Conservation (phyloP, 176 grass and related monocot species). For the Dendrocalamus sinicus region DNA sequence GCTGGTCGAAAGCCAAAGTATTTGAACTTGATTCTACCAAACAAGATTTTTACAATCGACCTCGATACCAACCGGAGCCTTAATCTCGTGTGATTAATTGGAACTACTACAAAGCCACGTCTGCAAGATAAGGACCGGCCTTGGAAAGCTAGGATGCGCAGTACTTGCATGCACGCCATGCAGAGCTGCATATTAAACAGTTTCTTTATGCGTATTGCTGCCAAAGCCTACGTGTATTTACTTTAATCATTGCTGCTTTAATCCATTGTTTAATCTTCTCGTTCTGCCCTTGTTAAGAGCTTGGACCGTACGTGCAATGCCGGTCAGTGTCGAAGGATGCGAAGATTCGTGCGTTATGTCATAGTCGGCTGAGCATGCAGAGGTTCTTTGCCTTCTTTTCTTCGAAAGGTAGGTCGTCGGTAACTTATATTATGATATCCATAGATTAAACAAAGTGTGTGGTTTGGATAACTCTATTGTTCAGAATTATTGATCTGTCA, state of each 20-base stretch:
- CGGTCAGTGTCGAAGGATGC: conserved; percentile 21
- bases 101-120: background rate
- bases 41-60: background rate
- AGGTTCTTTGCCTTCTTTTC: background rate
- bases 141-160: background rate
- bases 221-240: background rate
- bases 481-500: too few species aligned
- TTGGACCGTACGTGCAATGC: conserved; percentile 33
- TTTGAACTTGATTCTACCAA: background rate
- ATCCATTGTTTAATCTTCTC: conserved; percentile 20
- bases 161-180: conserved; percentile 10
- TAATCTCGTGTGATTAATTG: background rate
- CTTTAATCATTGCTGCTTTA: background rate
- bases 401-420: conserved; percentile 2
- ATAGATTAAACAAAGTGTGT: background rate
- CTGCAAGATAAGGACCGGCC: conserved; percentile 28
- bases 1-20: background rate
- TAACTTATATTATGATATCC: conserved; percentile 39
- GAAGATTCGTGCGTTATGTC: conserved; percentile 25
- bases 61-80: background rate
- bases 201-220: background rate
- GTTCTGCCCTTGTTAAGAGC: conserved; percentile 5
- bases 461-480: background rate
- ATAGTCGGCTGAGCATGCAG: conserved; percentile 37
- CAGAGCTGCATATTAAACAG: conserved; percentile 1